These are phyloP conservation scores for Zygosaccharomyces gambellarensis DNA, from an alignment of 805 yeast species.

Conservation along the genomic window DNA sequence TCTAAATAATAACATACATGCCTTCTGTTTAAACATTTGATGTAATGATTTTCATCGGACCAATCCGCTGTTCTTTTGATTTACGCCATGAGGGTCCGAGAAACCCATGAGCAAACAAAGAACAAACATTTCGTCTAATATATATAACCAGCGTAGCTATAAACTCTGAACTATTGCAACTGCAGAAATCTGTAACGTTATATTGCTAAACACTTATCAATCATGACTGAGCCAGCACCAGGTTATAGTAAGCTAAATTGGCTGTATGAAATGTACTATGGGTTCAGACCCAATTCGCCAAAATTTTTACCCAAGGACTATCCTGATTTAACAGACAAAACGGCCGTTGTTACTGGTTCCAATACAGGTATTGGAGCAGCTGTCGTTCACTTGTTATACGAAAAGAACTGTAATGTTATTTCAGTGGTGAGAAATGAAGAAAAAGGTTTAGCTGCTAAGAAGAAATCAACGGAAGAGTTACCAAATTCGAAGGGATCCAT, in stretches of 20 bases:
- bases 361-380: conserved; percentile 38
- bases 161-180: not conserved
- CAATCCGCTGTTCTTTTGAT: too few relatives aligned
- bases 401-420: conserved; percentile 34
- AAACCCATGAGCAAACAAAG: too few relatives aligned
- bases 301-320: conserved; percentile 30
- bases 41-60: too few relatives aligned
- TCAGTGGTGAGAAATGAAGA: conserved; percentile 34
- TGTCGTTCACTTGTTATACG: conserved; percentile 26
- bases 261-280: conserved; percentile 20
- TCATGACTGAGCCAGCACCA: conserved; percentile 28
- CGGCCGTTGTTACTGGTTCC: conserved; percentile 40
- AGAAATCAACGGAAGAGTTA: conserved; percentile 19
- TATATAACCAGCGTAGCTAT: not conserved
- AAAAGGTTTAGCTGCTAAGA: conserved; percentile 34
- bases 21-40: too few relatives aligned
- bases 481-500: conserved; percentile 27
- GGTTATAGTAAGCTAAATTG: conserved; percentile 10
- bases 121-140: not conserved
- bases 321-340: conserved; percentile 37
- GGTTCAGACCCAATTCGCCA: conserved; percentile 29
- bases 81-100: too few relatives aligned
- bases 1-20: too few relatives aligned
- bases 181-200: not conserved
- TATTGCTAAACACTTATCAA: not conserved